Base-by-base conservation (phyloP, 208 protist species). In the Herpetomonas tarakana region DNA sequence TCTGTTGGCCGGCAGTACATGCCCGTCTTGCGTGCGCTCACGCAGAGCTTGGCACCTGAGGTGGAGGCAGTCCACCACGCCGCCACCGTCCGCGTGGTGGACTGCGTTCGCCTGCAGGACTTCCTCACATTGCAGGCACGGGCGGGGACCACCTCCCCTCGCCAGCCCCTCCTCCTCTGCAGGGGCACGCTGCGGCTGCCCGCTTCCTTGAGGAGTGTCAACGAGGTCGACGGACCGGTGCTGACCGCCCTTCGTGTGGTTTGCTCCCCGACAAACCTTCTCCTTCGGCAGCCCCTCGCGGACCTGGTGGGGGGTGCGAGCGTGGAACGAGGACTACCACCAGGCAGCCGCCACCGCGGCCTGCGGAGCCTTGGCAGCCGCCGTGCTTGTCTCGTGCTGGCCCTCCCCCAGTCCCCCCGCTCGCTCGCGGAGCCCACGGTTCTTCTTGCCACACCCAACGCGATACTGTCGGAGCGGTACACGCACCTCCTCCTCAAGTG, bases 1-100 rank as follows among this genome's bases (percentile, higher is more conserved):
- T 31, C 38, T 1, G 84, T 83, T 52, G 74, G 78, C n/a, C 63
- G 65, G 18, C 69, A 57, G 3, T 58, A 76, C 27, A 30, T 66
- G 9, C 18, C 29, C 0, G 50, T 47, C 30, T 52, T 81, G 25
- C 54, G 65, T 16, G 29, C 18, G 22, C 21, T 35, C 19, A 53
- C 49, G 39, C 14, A 35, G 14, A 18, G 9, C 46, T 0, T 9
- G 18, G 7, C 21, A 7, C 16, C 14, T 57, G n/a, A n/a, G 26
- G 6, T 18, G 26, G 6, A 14, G 9, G 19, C 35, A 35, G 29
- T 7, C 53, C 22, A 1, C 49, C 44, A 45, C 16, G 44, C 28
- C 16, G 45, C n/a, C 35, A 45, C 61, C 26, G 59, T 81, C 22
- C 63, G 76, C 56, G 4, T 74, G 6, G 65, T 71, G 25, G 75